Evolutionary conservation across 495 filamentous ascomycete genomes (phyloP).

Genomic region (Lentithecium fluviatile): DNA sequence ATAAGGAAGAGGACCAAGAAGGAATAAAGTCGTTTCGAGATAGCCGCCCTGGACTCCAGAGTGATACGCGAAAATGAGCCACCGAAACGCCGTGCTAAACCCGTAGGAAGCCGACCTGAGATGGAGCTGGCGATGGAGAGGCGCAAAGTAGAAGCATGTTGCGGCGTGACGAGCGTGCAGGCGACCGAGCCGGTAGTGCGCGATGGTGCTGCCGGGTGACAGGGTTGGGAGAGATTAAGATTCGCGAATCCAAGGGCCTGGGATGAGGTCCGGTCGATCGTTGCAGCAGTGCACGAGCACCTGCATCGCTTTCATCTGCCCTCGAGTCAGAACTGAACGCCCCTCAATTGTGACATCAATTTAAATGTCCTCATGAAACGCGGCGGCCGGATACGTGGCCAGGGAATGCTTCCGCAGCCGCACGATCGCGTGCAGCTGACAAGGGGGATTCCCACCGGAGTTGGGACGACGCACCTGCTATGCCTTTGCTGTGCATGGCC

Average conservation of each 20-base stretch:
- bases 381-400: no score
- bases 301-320: constrained; percentile 13
- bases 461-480: constrained; percentile 33
- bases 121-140: background rate
- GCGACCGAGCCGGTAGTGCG: background rate
- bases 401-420: no score
- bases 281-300: constrained; percentile 13
- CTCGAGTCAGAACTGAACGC: constrained; percentile 24
- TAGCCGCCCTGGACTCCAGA: constrained; percentile 22
- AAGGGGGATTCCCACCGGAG: no score
- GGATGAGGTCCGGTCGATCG: constrained; percentile 20
- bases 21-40: constrained; percentile 26
- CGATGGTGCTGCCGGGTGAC: constrained; percentile 7
- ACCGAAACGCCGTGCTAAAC: constrained; percentile 33
- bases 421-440: no score
- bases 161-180: background rate
- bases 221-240: constrained; percentile 7
- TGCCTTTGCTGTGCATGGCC: constrained; percentile 61
- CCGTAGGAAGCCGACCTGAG: constrained; percentile 11
- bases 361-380: constrained; percentile 1
- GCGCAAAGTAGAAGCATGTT: background rate
- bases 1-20: constrained; percentile 4
- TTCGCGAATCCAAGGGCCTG: constrained; percentile 15
- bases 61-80: constrained; percentile 6
- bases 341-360: no score